A percentile compares a stretch with the other conserved stretches of the same genome.
These are phyloP conservation scores for Centella asiatica DNA, from an alignment of 129 eudicot species.

Conservation along the genomic window DNA sequence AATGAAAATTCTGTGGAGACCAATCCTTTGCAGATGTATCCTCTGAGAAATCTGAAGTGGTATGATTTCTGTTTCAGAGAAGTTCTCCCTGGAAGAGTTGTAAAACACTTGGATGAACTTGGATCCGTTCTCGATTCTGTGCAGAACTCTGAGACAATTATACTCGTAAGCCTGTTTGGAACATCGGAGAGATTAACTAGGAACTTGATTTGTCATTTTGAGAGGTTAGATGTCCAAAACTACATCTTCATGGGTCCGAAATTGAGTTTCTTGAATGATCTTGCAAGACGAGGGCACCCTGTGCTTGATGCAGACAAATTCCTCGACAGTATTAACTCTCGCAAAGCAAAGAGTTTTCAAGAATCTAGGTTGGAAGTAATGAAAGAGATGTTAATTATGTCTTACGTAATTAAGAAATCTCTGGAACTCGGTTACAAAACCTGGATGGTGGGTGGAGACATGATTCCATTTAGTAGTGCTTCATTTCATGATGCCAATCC, in stretches of 20 bases:
- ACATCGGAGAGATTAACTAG: constrained; percentile 31
- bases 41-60: constrained; percentile 74
- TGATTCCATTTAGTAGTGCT: constrained; percentile 36
- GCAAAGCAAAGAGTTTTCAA: constrained; percentile 19
- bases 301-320: constrained; percentile 50
- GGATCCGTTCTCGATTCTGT: constrained; percentile 35
- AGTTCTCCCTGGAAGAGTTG: constrained; percentile 52
- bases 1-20: constrained; percentile 36
- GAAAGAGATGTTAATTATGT: constrained; percentile 46
- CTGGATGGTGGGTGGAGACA: constrained; percentile 47
- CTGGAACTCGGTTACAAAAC: constrained; percentile 47
- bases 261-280: constrained; percentile 52
- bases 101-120: constrained; percentile 41
- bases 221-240: constrained; percentile 49
- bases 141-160: constrained; percentile 39
- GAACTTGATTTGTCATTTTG: constrained; percentile 83
- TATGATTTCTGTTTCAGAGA: constrained; percentile 81
- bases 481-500: constrained; percentile 32
- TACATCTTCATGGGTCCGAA: constrained; percentile 53
- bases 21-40: constrained; percentile 36
- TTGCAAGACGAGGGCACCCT: constrained; percentile 76
- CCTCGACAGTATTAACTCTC: constrained; percentile 23
- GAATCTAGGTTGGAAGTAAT: constrained; percentile 19
- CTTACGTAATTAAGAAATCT: constrained; percentile 37
- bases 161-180: constrained; percentile 43